These are phyloP conservation scores for Escovopsis weberi DNA, from an alignment of 2,329 filamentous ascomycete genomes.

Conservation along the genomic window DNA sequence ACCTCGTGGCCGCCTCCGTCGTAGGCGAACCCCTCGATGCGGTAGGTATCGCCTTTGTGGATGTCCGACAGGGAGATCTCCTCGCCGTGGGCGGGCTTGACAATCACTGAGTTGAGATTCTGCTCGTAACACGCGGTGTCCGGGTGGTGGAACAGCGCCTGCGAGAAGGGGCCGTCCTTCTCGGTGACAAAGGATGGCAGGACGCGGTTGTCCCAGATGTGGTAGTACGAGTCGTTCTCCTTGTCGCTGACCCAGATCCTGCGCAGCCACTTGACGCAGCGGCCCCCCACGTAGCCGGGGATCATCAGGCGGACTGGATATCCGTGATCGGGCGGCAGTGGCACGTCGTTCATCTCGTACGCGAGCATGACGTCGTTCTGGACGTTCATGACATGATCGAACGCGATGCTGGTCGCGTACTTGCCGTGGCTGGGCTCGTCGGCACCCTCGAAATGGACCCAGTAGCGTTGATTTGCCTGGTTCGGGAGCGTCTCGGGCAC, in stretches of 20 bases:
- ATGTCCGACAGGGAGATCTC: slow-evolving; percentile 32
- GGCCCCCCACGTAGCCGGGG: slow-evolving; percentile 39
- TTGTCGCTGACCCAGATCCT: slow-evolving; percentile 60
- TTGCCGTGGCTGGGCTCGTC: slow-evolving; percentile 78
- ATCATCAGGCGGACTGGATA: background rate
- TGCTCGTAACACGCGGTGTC: slow-evolving; percentile 82
- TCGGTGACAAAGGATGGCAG: slow-evolving; percentile 76
- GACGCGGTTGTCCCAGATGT: slow-evolving; percentile 86
- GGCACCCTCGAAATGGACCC: slow-evolving; percentile 78
- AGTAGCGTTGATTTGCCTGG: slow-evolving; percentile 39
- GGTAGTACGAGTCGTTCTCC: slow-evolving; percentile 89
- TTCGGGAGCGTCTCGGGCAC: no score
- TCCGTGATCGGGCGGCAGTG: slow-evolving; percentile 30
- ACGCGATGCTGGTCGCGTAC: slow-evolving; percentile 77
- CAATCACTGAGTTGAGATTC: slow-evolving; percentile 72
- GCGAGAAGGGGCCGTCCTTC: slow-evolving; percentile 47
- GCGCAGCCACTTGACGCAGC: slow-evolving; percentile 89
- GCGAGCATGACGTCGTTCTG: slow-evolving; percentile 77
- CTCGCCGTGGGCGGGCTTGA: slow-evolving; percentile 68
- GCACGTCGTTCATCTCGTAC: slow-evolving; percentile 80
- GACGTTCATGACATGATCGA: slow-evolving; percentile 53
- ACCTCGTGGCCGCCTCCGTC: slow-evolving; percentile 74
- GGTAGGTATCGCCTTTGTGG: slow-evolving; percentile 38
- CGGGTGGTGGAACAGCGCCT: slow-evolving; percentile 34
- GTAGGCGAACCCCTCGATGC: slow-evolving; percentile 70